phyloP scores from a whole-genome alignment of 371 early-diverging fungal genomes.

The Mortierella sp. region DNA sequence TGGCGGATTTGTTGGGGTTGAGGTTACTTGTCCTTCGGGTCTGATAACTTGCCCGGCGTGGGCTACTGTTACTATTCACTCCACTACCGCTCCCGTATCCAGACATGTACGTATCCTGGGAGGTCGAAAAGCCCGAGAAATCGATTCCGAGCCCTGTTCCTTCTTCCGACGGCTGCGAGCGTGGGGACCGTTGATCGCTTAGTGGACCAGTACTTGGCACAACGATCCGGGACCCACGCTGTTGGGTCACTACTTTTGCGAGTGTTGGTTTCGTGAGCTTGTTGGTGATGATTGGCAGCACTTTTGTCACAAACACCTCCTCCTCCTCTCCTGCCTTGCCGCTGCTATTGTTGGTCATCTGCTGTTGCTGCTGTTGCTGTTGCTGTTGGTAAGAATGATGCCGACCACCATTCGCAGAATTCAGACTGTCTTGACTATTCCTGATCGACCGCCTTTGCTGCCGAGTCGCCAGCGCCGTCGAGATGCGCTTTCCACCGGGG shows the following conservation, averaged over 20 bases:
- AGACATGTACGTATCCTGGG: neutral
- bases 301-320: conserved; percentile 30
- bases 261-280: conserved; percentile 37
- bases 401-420: neutral
- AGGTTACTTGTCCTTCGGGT: conserved; percentile 6
- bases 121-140: conserved; percentile 26
- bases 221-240: conserved; percentile 30
- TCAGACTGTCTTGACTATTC: conserved; percentile 43
- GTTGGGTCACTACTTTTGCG: conserved; percentile 36
- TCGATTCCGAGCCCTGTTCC: conserved; percentile 26
- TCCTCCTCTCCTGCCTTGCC: neutral
- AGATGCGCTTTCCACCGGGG: conserved; percentile 36
- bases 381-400: neutral
- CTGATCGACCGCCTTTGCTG: conserved; percentile 49
- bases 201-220: conserved; percentile 20
- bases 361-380: conserved; percentile 1
- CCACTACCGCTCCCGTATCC: neutral
- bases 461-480: conserved; percentile 35
- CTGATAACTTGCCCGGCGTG: neutral
- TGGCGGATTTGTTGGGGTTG: neutral
- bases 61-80: neutral
- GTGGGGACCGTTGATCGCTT: conserved; percentile 9
- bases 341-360: neutral
- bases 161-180: neutral
- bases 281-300: conserved; percentile 27